Base-by-base conservation (phyloP, 805 yeast genomes). In the Wickerhamomyces hampshirensis region DNA sequence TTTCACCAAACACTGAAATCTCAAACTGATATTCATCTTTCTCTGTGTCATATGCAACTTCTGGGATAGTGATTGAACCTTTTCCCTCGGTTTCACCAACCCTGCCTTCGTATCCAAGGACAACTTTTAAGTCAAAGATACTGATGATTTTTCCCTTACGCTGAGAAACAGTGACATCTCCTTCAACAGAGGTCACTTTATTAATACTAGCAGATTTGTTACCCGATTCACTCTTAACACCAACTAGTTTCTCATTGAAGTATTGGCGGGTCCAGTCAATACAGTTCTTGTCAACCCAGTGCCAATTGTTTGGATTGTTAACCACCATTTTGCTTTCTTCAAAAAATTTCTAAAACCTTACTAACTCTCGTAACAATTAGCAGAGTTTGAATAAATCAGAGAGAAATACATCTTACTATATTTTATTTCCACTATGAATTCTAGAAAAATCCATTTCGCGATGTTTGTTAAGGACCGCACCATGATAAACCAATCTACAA, bases 261-360 rank as follows among this genome's bases (percentile, higher is more conserved):
- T 91, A 91, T 28, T 73, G 69, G 43, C 77, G 77, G 10, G 96
- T 73, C 98, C 98, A 93, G 38, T 76, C 80, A 39, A 91, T 73
- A 65, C 98, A 93, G 69, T 93, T 93, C 62, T 91, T 91, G 65
- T 91, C 97, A 44, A 89, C 97, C 98, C 98, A 93, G 71, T 93
- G 98, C 98, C 98, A 91, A 66, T 91, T 91, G 63, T 93, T 93
- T 27, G 98, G 98, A 71, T 91, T 93, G 64, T 87, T 83, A 23
- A 93, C 89, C 28, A 85, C 97, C 97, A 91, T 91, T 30, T 24
- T 31, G 27, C 24, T 11, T 19, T 23, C 17, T 28, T 31, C 23
- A 31, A 8, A 16, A 9, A n/a, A 7, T 26, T 8, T 28, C 30
- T 28, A 28, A 21, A 28, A 15, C 8, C 12, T 28, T 28, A n/a